Evolutionary conservation across 305 asterid genomes (phyloP).

Genomic region (Stenogyne calaminthoides): DNA sequence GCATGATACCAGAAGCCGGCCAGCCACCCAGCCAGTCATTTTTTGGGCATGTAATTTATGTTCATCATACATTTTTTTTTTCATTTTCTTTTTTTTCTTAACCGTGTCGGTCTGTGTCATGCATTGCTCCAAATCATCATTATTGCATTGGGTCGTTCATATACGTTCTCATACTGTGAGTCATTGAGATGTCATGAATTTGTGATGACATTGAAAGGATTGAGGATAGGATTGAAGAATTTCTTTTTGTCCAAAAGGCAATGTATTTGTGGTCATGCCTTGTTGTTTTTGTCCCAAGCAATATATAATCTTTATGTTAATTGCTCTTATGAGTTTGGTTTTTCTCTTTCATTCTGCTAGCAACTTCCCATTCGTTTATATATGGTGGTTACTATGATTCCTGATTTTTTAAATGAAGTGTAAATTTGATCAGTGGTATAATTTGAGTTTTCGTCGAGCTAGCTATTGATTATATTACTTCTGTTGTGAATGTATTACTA

Average conservation of each 20-base stretch:
- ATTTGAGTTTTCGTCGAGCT: too few species aligned
- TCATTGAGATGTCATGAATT: constrained; percentile 35
- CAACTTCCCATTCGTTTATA: not conserved
- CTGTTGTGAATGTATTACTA: too few species aligned
- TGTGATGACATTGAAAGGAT: constrained; percentile 42
- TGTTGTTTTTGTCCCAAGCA: constrained; percentile 14
- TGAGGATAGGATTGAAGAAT: constrained; percentile 29
- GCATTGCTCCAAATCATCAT: constrained; percentile 51
- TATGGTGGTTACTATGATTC: not conserved
- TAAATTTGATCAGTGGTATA: too few species aligned
- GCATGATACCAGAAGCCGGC: constrained; percentile 31
- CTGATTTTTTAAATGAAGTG: too few species aligned
- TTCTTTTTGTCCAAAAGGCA: constrained; percentile 34
- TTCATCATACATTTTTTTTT: constrained; percentile 31
- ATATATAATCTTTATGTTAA: constrained; percentile 10
- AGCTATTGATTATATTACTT: too few species aligned
- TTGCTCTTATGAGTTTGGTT: not conserved
- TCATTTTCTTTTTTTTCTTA: too few species aligned
- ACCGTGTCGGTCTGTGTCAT: constrained; percentile 48
- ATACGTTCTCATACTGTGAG: constrained; percentile 35
- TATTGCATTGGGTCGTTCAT: constrained; percentile 38
- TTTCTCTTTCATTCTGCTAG: not conserved
- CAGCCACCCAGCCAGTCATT: constrained; percentile 32
- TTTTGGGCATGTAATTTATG: constrained; percentile 24
- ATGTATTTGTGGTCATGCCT: constrained; percentile 40